phyloP scores from a whole-genome alignment of 2,329 filamentous ascomycete genomes.

The Cladosporium sp. region DNA sequence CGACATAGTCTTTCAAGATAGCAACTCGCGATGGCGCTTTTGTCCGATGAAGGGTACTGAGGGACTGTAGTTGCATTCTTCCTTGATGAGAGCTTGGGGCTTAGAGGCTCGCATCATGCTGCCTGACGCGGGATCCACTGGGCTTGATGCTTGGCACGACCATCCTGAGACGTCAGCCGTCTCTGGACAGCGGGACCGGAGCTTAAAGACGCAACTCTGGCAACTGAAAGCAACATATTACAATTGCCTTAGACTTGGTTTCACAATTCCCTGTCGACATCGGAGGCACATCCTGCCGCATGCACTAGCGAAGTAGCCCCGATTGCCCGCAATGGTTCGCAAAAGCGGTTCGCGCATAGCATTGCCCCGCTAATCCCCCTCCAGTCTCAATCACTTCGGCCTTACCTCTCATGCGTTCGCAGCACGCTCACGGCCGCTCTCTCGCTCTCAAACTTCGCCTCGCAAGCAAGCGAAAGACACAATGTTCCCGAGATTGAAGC shows the following conservation, averaged over 20 bases:
- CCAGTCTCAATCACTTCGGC: constrained; percentile 90
- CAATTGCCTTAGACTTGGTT: background rate
- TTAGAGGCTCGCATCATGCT: background rate
- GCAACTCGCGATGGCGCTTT: too few species aligned
- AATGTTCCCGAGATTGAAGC: constrained; percentile 98
- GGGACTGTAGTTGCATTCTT: too few species aligned
- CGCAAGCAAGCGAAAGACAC: constrained; percentile 90
- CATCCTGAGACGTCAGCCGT: background rate
- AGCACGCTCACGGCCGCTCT: constrained; percentile 90
- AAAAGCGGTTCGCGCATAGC: background rate
- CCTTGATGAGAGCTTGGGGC: too few species aligned
- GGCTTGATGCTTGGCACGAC: background rate
- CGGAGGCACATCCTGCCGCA: background rate
- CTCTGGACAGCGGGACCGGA: background rate
- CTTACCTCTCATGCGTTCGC: constrained; percentile 93
- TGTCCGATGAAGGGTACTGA: too few species aligned
- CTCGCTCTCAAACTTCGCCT: constrained; percentile 93
- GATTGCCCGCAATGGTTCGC: background rate
- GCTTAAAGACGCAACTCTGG: background rate
- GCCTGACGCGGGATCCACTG: background rate
- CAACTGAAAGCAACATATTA: background rate
- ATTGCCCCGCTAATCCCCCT: constrained; percentile 6
- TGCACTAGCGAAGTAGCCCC: background rate
- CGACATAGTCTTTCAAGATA: too few species aligned
- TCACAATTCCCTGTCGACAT: background rate